Conservation (phyloP, 2,329 filamentous ascomycete species). For the Magnaporthiopsis incrustans region DNA sequence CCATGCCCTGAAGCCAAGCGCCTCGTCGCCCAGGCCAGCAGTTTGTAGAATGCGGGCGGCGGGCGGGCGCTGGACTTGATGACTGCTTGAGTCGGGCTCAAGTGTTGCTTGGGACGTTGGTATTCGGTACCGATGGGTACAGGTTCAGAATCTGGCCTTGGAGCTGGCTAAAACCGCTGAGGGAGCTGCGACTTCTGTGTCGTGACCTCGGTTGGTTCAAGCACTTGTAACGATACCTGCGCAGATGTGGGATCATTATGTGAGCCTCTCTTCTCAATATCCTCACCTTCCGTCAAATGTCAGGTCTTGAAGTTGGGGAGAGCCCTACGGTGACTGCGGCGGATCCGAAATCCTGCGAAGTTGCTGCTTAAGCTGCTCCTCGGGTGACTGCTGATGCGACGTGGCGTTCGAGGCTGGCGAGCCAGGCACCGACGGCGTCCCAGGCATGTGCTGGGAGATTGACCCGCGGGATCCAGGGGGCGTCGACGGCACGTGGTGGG, state of each 20-base stretch:
- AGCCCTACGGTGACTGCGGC: conserved; percentile 16
- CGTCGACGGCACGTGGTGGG: conserved; percentile 10
- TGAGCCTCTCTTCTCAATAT: conserved; percentile 6
- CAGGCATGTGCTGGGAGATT: conserved; percentile 10
- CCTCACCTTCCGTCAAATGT: background rate
- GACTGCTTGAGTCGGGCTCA: background rate
- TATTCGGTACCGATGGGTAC: conserved; percentile 11
- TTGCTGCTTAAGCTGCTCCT: conserved; percentile 18
- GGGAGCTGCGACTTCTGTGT: conserved; percentile 19
- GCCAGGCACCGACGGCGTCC: conserved; percentile 10
- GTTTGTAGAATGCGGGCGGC: too few relatives aligned
- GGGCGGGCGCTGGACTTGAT: background rate
- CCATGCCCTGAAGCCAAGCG: background rate
- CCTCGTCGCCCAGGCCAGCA: background rate
- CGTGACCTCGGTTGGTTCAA: conserved; percentile 17
- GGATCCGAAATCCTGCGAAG: conserved; percentile 20
- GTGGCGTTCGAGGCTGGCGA: conserved; percentile 12
- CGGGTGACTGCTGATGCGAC: conserved; percentile 15
- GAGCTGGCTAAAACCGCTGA: conserved; percentile 16
- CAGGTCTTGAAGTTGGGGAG: conserved; percentile 1
- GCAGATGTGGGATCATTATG: conserved; percentile 3
- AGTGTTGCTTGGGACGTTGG: conserved; percentile 7
- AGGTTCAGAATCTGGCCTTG: conserved; percentile 18
- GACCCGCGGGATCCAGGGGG: conserved; percentile 11
- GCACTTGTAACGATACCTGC: conserved; percentile 17